Conservation (phyloP, 805 yeast genomes). For the Lipomyces chichibuensis region DNA sequence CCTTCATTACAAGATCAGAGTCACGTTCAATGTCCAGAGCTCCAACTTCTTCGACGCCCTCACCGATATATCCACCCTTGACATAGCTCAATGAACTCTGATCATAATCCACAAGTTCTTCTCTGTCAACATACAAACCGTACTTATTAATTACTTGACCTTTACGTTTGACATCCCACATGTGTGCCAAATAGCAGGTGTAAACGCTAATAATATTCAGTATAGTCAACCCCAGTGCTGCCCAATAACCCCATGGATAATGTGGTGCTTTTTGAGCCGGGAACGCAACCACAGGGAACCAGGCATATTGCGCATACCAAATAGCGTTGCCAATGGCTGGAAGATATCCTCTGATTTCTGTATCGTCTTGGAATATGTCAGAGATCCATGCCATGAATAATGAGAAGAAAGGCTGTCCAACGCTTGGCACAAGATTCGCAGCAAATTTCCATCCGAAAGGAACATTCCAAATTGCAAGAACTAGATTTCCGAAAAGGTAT, state of each 20-base stretch:
- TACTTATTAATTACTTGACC: conserved; percentile 27
- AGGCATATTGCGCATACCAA: conserved; percentile 44
- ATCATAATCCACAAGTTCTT: conserved; percentile 6
- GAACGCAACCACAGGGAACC: conserved; percentile 45
- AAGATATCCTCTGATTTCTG: conserved; percentile 41
- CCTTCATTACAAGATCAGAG: conserved; percentile 10
- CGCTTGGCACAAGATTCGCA: conserved; percentile 26
- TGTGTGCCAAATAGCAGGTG: conserved; percentile 19
- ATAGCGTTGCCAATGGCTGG: conserved; percentile 44
- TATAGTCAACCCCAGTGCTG: conserved; percentile 20
- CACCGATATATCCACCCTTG: neutral
- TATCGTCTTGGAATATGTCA: conserved; percentile 40
- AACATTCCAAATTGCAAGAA: conserved; percentile 31
- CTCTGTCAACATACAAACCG: conserved; percentile 27
- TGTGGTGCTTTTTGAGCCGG: conserved; percentile 45
- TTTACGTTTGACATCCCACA: conserved; percentile 22
- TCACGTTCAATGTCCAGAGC: conserved; percentile 14
- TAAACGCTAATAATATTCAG: conserved; percentile 20
- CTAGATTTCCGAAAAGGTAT: conserved; percentile 29
- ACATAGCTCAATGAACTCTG: neutral
- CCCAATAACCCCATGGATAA: conserved; percentile 36
- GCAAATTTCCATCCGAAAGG: conserved; percentile 32
- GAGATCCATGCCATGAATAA: conserved; percentile 38
- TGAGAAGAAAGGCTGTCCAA: conserved; percentile 28
- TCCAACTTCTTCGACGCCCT: neutral